Conservation (phyloP, 1,284 basidiomycete genomes). For the Coriolopsis trogii region DNA sequence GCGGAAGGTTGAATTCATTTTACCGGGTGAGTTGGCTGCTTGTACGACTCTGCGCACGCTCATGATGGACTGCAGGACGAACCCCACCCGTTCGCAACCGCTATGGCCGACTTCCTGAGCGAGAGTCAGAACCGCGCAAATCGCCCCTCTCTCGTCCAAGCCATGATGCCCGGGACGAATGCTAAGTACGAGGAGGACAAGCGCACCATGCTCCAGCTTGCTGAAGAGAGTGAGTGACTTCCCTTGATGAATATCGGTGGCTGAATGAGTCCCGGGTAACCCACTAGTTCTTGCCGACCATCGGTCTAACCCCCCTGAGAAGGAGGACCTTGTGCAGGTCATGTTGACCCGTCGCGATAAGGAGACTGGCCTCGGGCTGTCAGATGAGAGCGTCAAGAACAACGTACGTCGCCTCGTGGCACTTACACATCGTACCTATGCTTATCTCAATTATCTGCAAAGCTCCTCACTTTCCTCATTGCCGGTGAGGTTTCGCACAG, state of each 20-base stretch:
- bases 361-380: slow-evolving; percentile 44
- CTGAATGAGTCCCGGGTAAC: neutral
- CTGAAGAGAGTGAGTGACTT: slow-evolving; percentile 37
- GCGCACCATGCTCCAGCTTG: slow-evolving; percentile 41
- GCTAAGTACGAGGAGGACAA: slow-evolving; percentile 45
- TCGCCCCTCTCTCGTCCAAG: slow-evolving; percentile 40
- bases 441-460: neutral
- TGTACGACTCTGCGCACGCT: neutral
- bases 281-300: slow-evolving; percentile 39
- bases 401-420: slow-evolving; percentile 36
- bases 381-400: slow-evolving; percentile 43
- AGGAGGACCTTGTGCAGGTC: slow-evolving; percentile 45
- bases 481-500: too few relatives aligned
- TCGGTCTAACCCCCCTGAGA: slow-evolving; percentile 37
- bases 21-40: slow-evolving; percentile 15
- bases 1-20: slow-evolving; percentile 32
- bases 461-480: neutral
- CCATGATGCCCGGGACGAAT: slow-evolving; percentile 37
- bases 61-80: slow-evolving; percentile 27
- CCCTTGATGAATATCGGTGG: neutral
- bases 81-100: slow-evolving; percentile 44
- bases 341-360: slow-evolving; percentile 48
- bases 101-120: slow-evolving; percentile 45
- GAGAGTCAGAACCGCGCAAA: slow-evolving; percentile 40
- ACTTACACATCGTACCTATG: neutral